Evolutionary conservation across 2,329 filamentous ascomycete genomes (phyloP).

Genomic region (Hortaea werneckii): DNA sequence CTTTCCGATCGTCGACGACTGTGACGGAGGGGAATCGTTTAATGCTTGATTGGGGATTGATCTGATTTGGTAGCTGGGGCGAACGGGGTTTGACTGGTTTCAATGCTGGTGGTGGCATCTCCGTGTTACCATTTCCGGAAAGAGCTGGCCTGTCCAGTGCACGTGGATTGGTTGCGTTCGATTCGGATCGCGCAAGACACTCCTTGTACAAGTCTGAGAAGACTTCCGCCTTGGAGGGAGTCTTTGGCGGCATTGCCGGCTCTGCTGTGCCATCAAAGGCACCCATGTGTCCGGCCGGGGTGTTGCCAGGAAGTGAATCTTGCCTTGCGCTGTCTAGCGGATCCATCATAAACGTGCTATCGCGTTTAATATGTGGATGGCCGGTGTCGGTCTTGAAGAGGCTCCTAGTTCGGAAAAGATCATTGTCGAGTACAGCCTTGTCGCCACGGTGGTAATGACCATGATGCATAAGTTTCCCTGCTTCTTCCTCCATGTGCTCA

Average conservation of each 20-base stretch:
- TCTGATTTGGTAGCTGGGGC: conserved; percentile 4
- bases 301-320: background rate
- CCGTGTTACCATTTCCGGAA: background rate
- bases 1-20: conserved; percentile 23
- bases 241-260: background rate
- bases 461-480: conserved; percentile 7
- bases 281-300: background rate
- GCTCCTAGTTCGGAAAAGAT: background rate
- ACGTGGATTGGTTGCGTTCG: background rate
- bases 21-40: conserved; percentile 23
- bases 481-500: conserved; percentile 8
- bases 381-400: background rate
- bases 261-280: conserved; percentile 6
- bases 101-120: conserved; percentile 9
- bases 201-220: conserved; percentile 12
- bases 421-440: background rate
- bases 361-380: background rate
- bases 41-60: conserved; percentile 6
- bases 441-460: conserved; percentile 1
- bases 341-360: conserved; percentile 1
- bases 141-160: background rate
- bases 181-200: conserved; percentile 6
- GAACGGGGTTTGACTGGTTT: conserved; percentile 11
- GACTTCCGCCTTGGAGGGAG: conserved; percentile 8
- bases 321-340: conserved; percentile 1